Evolutionary conservation across 768 basidiomycete genomes (phyloP).

Genomic region (Kondoa malvinella): DNA sequence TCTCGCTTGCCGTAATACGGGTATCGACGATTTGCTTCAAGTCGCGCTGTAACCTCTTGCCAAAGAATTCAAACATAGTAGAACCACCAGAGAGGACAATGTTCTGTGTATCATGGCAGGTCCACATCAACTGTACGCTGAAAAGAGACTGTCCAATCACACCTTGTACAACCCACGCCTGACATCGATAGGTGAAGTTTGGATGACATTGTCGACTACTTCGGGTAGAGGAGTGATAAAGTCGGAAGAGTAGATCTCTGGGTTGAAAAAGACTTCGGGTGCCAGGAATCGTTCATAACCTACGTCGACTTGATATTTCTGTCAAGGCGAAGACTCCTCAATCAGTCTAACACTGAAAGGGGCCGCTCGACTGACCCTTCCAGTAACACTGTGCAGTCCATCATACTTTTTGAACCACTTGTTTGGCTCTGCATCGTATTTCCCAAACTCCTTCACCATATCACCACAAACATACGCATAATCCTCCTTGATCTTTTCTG

Average conservation of each 20-base stretch:
- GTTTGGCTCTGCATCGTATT: constrained; percentile 89
- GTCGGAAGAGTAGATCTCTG: constrained; percentile 93
- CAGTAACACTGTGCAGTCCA: constrained; percentile 81
- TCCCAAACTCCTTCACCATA: constrained; percentile 95
- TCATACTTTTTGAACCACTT: constrained; percentile 89
- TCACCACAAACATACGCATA: constrained; percentile 98
- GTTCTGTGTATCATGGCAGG: no score
- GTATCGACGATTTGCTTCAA: constrained; percentile 85
- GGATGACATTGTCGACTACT: constrained; percentile 90
- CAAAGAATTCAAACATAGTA: constrained; percentile 98
- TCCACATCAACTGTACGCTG: not conserved
- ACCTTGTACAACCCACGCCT: constrained; percentile 92
- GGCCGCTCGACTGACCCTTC: constrained; percentile 45
- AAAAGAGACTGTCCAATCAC: constrained; percentile 16
- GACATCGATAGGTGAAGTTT: constrained; percentile 89
- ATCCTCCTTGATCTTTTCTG: constrained; percentile 89
- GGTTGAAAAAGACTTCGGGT: constrained; percentile 99
- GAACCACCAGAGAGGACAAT: constrained; percentile 94
- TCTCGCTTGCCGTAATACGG: constrained; percentile 58
- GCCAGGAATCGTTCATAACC: constrained; percentile 98
- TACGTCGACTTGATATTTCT: constrained; percentile 89
- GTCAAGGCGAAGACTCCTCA: constrained; percentile 2
- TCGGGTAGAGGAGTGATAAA: constrained; percentile 91
- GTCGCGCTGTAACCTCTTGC: constrained; percentile 88
- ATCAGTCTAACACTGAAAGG: constrained; percentile 3